These are phyloP conservation scores for Neonectria hederae DNA, from an alignment of 2,329 filamentous ascomycete species.

Conservation along the genomic window DNA sequence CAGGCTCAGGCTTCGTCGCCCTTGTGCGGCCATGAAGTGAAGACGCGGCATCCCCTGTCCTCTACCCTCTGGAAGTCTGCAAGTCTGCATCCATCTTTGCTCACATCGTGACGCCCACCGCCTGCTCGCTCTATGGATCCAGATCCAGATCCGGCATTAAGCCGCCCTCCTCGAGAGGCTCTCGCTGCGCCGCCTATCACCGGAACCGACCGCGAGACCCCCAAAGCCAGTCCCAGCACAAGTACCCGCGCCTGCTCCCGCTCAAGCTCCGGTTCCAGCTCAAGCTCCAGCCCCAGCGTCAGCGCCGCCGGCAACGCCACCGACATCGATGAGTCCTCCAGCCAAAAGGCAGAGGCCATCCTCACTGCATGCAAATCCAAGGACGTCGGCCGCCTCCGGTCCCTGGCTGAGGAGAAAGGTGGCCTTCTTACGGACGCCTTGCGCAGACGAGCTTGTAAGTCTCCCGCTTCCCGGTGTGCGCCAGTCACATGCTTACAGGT, in stretches of 20 bases:
- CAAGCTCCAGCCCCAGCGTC: slow-evolving; percentile 14
- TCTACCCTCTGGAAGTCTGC: background rate
- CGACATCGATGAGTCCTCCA: slow-evolving; percentile 26
- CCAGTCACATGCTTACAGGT: slow-evolving; percentile 26
- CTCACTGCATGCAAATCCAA: slow-evolving; percentile 67
- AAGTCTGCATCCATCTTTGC: slow-evolving; percentile 8
- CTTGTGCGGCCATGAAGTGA: slow-evolving; percentile 24
- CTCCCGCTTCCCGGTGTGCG: slow-evolving; percentile 13
- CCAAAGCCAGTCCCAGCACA: slow-evolving; percentile 19
- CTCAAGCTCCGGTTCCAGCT: slow-evolving; percentile 21
- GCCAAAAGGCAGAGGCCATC: slow-evolving; percentile 50
- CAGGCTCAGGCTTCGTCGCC: slow-evolving; percentile 11
- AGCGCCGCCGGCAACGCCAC: slow-evolving; percentile 17
- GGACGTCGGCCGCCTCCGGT: slow-evolving; percentile 65
- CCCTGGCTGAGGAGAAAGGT: slow-evolving; percentile 69
- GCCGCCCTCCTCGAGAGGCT: slow-evolving; percentile 12
- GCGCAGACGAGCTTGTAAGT: slow-evolving; percentile 81
- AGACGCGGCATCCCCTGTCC: slow-evolving; percentile 7
- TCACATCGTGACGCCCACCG: background rate
- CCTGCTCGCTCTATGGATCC: slow-evolving; percentile 15
- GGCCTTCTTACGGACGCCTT: slow-evolving; percentile 74
- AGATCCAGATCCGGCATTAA: slow-evolving; percentile 17
- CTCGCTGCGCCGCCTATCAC: slow-evolving; percentile 1
- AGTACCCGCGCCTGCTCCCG: slow-evolving; percentile 18
- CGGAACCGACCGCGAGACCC: slow-evolving; percentile 23